Percentiles rank a stretch among this genome's conserved stretches.
Conservation (phyloP, 495 filamentous ascomycete species). For the Apiosordaria backusii region DNA sequence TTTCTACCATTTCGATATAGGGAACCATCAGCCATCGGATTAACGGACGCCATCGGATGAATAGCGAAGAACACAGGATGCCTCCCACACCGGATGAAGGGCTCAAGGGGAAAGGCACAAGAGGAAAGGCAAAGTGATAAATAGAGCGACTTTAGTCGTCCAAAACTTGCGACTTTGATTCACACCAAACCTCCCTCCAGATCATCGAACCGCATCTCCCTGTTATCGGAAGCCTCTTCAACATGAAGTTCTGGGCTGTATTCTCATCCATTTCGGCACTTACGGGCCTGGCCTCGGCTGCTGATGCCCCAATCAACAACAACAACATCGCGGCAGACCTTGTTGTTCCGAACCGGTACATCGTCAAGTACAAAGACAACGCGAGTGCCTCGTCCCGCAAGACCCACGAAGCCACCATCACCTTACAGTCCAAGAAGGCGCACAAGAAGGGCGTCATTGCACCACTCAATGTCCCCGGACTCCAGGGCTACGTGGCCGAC, state of each 20-base stretch:
- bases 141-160: not conserved
- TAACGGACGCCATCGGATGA: not conserved
- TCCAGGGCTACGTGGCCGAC: conserved; percentile 22
- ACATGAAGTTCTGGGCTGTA: conserved; percentile 13
- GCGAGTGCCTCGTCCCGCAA: conserved; percentile 1
- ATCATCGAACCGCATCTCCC: no score
- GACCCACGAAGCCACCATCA: conserved; percentile 16
- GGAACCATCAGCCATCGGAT: not conserved
- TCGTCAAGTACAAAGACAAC: conserved; percentile 24
- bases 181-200: not conserved
- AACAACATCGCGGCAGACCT: conserved; percentile 3
- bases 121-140: not conserved
- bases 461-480: conserved; percentile 18
- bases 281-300: conserved; percentile 4
- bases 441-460: conserved; percentile 8
- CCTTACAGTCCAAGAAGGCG: conserved; percentile 5
- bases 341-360: conserved; percentile 21
- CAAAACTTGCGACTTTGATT: not conserved
- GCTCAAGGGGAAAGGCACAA: not conserved
- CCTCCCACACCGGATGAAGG: not conserved
- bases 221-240: no score
- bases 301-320: conserved; percentile 17
- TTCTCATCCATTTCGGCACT: conserved; percentile 7
- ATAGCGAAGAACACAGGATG: not conserved
- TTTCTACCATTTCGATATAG: not conserved